Base-by-base conservation (phyloP, 306 rosid genomes). In the Astragalus glycyphyllos region DNA sequence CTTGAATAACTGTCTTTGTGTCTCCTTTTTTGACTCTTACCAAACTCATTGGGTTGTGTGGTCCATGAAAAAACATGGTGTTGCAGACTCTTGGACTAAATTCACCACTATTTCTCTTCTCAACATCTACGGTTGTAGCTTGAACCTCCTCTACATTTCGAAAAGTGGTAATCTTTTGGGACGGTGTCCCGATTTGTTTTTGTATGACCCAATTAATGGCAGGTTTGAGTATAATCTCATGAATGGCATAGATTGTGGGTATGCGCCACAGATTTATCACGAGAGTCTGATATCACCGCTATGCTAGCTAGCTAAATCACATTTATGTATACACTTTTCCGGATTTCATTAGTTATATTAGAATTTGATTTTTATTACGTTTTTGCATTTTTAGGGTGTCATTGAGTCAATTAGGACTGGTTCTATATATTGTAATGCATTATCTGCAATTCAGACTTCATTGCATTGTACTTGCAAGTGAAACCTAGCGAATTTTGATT, bases 1-100 rank as follows among this genome's bases (percentile, higher is more conserved):
- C n/a, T n/a, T n/a, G n/a, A n/a, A n/a, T n/a, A n/a, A n/a, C n/a
- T n/a, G n/a, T n/a, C n/a, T n/a, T n/a, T n/a, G n/a, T n/a, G n/a
- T n/a, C n/a, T n/a, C n/a, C n/a, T n/a, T n/a, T n/a, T n/a, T n/a
- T n/a, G n/a, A n/a, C n/a, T n/a, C n/a, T n/a, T n/a, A n/a, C n/a
- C n/a, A n/a, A n/a, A n/a, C n/a, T n/a, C n/a, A n/a, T 10, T 74
- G 64, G 72, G 12, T 16, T 38, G 12, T 68, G 49, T 68, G 70
- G 80, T 1, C 44, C 7, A 74, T 68, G 74, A 49, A 76, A 53
- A 64, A 76, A 40, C 68, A 20, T 31, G 71, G 75, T 4, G 69
- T 59, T 26, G 8, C 8, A 2, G 2, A 41, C 6, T 68, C 80
- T 8, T 68, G 68, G 80, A 68, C 62, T 76, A 76, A 60, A 50